These are phyloP conservation scores for Saccharomyces kudriavzevii DNA, from an alignment of 805 yeast species.

Conservation along the genomic window DNA sequence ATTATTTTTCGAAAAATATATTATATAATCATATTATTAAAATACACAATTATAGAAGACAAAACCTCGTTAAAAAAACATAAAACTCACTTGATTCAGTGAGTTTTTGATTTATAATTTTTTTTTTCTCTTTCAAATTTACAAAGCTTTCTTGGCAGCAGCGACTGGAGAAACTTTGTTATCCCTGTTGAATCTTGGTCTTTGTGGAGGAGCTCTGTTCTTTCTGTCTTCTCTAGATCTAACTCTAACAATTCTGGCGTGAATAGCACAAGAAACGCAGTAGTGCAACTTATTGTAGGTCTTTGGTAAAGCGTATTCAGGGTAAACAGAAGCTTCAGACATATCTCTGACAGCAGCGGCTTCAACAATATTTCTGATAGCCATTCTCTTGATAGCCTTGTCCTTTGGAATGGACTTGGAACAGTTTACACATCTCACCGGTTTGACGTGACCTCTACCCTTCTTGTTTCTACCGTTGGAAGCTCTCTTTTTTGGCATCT, in stretches of 20 bases:
- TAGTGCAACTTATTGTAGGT: slow-evolving; percentile 99
- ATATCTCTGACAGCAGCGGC: slow-evolving; percentile 99
- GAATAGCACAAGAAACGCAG: slow-evolving; percentile 99
- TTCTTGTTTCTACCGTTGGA: slow-evolving; percentile 99
- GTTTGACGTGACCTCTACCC: slow-evolving; percentile 99
- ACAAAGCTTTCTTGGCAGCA: slow-evolving; percentile 89
- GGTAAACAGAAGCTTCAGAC: slow-evolving; percentile 98
- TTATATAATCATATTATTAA: neutral
- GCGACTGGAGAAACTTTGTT: slow-evolving; percentile 94
- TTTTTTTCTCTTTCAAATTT: slow-evolving; percentile 18
- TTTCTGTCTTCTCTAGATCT: slow-evolving; percentile 99
- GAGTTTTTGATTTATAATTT: neutral
- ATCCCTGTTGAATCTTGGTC: slow-evolving; percentile 96
- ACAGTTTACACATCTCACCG: slow-evolving; percentile 99
- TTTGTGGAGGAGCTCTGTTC: slow-evolving; percentile 97
- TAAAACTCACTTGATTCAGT: neutral
- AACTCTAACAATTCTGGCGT: slow-evolving; percentile 99
- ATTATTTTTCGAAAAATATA: neutral
- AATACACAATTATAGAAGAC: neutral
- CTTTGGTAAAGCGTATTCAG: slow-evolving; percentile 99
- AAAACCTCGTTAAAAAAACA: neutral
- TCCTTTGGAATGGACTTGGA: slow-evolving; percentile 99
- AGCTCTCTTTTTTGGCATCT: slow-evolving; percentile 99
- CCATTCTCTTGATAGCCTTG: slow-evolving; percentile 99
- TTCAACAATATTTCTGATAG: slow-evolving; percentile 99